These are phyloP conservation scores for Aspergillus heteromorphus DNA, from an alignment of 495 filamentous ascomycete genomes.

Conservation along the genomic window DNA sequence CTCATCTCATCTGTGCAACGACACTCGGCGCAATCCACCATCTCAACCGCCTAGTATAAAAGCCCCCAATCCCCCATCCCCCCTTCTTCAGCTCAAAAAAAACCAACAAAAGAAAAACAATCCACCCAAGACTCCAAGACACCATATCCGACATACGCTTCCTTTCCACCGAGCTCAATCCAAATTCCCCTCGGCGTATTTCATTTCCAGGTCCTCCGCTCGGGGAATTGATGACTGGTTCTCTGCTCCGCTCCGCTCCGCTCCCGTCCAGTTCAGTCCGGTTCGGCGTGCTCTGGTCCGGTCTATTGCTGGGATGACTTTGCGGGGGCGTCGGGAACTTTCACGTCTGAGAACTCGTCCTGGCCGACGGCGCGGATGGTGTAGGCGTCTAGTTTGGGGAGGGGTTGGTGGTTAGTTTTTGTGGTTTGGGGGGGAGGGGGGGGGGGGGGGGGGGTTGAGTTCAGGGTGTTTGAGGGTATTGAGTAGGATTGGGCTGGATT, in stretches of 20 bases:
- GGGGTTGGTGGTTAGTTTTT: not conserved
- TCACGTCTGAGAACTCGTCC: slow-evolving; percentile 97
- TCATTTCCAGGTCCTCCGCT: not conserved
- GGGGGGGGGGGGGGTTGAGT: not conserved
- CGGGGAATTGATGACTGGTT: too few species aligned
- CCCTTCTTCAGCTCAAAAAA: not conserved
- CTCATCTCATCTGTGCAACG: not conserved
- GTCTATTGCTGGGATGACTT: slow-evolving; percentile 18
- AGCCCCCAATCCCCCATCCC: not conserved
- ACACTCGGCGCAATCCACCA: too few species aligned
- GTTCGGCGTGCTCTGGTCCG: too few species aligned
- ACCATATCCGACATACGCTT: not conserved
- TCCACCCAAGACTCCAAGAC: not conserved
- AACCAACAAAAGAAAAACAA: not conserved
- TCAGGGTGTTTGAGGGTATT: not conserved
- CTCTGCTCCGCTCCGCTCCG: too few species aligned
- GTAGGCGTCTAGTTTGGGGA: slow-evolving; percentile 61
- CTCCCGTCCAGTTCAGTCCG: too few species aligned
- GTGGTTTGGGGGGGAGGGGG: not conserved
- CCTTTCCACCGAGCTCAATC: too few species aligned
- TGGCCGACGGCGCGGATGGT: slow-evolving; percentile 87
- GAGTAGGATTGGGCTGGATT: not conserved
- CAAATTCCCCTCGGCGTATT: too few species aligned
- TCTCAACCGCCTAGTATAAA: too few species aligned
- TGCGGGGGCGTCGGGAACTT: slow-evolving; percentile 67